Conservation (phyloP, 2,329 filamentous ascomycete species). For the Dothideomycetidae sp. region DNA sequence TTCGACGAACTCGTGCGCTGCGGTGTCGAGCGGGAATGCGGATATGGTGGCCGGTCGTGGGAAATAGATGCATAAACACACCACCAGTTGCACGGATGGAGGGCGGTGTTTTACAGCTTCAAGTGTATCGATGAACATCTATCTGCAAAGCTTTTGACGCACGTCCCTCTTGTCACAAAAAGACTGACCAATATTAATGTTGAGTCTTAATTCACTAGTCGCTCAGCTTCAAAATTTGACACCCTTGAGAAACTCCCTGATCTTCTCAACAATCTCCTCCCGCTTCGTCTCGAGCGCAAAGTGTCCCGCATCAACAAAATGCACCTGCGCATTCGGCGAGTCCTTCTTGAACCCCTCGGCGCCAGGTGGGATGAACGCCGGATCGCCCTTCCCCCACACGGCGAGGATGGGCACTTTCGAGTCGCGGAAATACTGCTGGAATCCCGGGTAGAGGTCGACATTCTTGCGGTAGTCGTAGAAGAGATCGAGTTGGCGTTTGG, state of each 20-base stretch:
- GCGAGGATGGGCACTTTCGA: conserved; percentile 41
- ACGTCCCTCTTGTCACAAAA: no score
- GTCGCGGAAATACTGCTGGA: conserved; percentile 41
- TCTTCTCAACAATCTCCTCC: conserved; percentile 21
- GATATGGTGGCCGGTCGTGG: no score
- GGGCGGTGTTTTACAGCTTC: no score
- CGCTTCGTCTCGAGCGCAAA: conserved; percentile 36
- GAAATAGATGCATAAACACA: no score
- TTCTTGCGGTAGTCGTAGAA: conserved; percentile 47
- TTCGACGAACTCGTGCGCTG: not conserved
- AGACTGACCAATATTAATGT: no score
- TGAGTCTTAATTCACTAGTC: no score
- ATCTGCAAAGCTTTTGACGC: no score
- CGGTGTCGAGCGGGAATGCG: no score
- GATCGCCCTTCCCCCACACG: conserved; percentile 45
- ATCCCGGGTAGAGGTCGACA: conserved; percentile 37
- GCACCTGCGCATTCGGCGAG: conserved; percentile 33
- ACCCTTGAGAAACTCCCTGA: not conserved
- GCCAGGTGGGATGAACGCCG: conserved; percentile 36
- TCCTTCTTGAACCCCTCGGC: conserved; percentile 42
- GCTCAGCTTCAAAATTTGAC: no score
- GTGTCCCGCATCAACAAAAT: conserved; percentile 42
- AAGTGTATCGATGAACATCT: no score
- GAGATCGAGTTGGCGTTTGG: conserved; percentile 41
- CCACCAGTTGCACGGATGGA: no score